phyloP scores from a whole-genome alignment of 371 early-diverging fungal species.

The Lichtheimia hyalospora region DNA sequence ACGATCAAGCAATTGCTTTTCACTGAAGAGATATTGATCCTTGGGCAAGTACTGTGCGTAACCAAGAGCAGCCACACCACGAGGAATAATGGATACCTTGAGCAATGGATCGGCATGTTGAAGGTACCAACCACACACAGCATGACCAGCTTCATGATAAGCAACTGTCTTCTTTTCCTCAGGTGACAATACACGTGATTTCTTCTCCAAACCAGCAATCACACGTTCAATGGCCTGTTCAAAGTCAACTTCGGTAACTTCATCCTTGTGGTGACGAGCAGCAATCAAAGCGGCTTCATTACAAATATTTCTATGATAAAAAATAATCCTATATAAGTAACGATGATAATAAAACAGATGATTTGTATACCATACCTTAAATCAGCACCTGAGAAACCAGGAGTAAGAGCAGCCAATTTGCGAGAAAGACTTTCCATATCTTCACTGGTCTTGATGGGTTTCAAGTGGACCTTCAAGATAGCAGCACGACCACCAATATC shows the following conservation, averaged over 20 bases:
- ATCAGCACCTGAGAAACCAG: conserved; percentile 96
- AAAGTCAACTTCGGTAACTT: conserved; percentile 87
- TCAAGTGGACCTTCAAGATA: conserved; percentile 95
- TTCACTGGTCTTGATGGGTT: conserved; percentile 62
- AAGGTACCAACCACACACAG: conserved; percentile 98
- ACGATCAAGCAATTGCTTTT: conserved; percentile 90
- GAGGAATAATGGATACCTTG: conserved; percentile 98
- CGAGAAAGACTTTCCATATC: conserved; percentile 17
- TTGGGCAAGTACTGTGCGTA: conserved; percentile 99
- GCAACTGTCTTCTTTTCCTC: conserved; percentile 99
- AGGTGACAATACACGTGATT: conserved; percentile 91
- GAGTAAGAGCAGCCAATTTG: conserved; percentile 83
- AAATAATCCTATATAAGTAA: too few species aligned
- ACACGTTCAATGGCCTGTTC: conserved; percentile 98
- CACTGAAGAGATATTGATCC: conserved; percentile 94
- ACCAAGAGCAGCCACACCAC: conserved; percentile 94
- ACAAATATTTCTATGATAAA: conserved; percentile 83
- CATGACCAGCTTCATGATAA: conserved; percentile 99
- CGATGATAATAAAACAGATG: too few species aligned
- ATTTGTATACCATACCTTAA: conserved; percentile 34
- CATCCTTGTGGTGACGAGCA: conserved; percentile 78
- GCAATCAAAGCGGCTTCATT: conserved; percentile 99
- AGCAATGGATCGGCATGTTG: conserved; percentile 94
- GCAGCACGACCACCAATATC: conserved; percentile 94
- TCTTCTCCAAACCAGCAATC: conserved; percentile 97